Conservation (phyloP, 75 land plant species). For the Ceratopteris richardii region DNA sequence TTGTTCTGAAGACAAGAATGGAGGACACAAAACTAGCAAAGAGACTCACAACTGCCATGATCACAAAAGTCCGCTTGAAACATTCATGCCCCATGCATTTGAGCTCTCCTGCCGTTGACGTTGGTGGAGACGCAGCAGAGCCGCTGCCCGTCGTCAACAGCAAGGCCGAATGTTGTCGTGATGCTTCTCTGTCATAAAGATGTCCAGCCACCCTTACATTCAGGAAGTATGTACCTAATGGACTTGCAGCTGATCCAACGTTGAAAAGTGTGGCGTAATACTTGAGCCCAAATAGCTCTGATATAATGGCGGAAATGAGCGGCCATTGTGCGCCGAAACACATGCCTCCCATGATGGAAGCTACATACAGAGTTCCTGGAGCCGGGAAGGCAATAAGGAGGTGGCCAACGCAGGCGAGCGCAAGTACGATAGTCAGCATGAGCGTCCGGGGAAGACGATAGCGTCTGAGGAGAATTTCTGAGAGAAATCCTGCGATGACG, state of each 20-base stretch:
- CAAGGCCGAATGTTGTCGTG: conserved; percentile 14
- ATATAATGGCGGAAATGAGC: conserved; percentile 42
- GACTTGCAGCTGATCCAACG: conserved; percentile 8
- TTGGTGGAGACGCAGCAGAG: background rate
- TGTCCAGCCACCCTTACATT: conserved; percentile 19
- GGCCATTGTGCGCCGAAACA: conserved; percentile 50
- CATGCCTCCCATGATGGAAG: conserved; percentile 50
- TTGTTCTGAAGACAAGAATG: conserved; percentile 22
- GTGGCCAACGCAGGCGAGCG: conserved; percentile 45
- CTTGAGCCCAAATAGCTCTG: conserved; percentile 62
- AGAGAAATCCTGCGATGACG: conserved; percentile 43
- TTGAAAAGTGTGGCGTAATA: conserved; percentile 34
- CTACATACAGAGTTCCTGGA: conserved; percentile 35
- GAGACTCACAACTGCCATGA: conserved; percentile 13
- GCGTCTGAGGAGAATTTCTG: conserved; percentile 31
- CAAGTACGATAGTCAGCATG: conserved; percentile 28
- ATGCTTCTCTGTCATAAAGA: conserved; percentile 17
- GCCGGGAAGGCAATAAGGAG: conserved; percentile 44
- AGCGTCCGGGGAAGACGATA: conserved; percentile 45
- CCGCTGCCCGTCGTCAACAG: too few species aligned
- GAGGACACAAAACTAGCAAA: conserved; percentile 18
- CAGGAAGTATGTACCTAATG: conserved; percentile 14
- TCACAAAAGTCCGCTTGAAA: conserved; percentile 25
- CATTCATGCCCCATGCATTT: conserved; percentile 11
- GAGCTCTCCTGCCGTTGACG: background rate